phyloP scores from a whole-genome alignment of 352 stramenopile genomes.

The Phytophthora fragariaefolia region DNA sequence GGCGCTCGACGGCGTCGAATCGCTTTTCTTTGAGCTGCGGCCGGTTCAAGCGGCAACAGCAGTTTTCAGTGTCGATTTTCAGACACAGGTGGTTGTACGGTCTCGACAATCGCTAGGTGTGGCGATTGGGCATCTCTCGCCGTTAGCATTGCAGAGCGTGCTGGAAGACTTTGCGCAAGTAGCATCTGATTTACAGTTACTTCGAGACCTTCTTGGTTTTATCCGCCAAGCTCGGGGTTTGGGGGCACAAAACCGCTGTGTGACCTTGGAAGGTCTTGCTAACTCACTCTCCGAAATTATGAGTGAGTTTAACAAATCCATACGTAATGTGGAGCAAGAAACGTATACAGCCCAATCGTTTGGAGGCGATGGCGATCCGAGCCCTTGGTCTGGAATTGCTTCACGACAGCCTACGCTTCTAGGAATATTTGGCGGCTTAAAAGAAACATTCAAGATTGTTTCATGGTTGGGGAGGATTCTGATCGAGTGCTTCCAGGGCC shows the following conservation, averaged over 20 bases:
- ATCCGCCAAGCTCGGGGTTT: conserved; percentile 18
- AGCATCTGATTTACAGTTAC: conserved; percentile 58
- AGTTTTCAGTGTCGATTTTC: conserved; percentile 51
- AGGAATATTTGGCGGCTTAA: conserved; percentile 46
- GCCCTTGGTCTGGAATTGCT: conserved; percentile 34
- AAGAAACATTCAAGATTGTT: conserved; percentile 50
- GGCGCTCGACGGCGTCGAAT: conserved; percentile 57
- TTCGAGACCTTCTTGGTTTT: conserved; percentile 51
- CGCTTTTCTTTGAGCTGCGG: conserved; percentile 56
- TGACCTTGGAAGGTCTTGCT: conserved; percentile 57
- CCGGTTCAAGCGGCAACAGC: conserved; percentile 6
- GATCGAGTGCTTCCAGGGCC: conserved; percentile 38
- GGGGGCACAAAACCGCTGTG: conserved; percentile 32
- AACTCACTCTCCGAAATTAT: conserved; percentile 49
- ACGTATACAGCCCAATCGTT: neutral
- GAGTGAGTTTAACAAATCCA: conserved; percentile 26
- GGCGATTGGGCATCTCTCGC: conserved; percentile 60
- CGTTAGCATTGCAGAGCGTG: conserved; percentile 40
- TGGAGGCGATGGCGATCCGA: conserved; percentile 9
- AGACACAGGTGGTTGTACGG: conserved; percentile 30
- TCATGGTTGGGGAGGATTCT: conserved; percentile 52
- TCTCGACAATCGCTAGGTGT: conserved; percentile 33
- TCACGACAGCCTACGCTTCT: conserved; percentile 52
- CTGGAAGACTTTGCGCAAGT: conserved; percentile 39
- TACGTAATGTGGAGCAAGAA: conserved; percentile 36